Conservation (phyloP, 2,329 filamentous ascomycete genomes). For the Penicillium sp. region DNA sequence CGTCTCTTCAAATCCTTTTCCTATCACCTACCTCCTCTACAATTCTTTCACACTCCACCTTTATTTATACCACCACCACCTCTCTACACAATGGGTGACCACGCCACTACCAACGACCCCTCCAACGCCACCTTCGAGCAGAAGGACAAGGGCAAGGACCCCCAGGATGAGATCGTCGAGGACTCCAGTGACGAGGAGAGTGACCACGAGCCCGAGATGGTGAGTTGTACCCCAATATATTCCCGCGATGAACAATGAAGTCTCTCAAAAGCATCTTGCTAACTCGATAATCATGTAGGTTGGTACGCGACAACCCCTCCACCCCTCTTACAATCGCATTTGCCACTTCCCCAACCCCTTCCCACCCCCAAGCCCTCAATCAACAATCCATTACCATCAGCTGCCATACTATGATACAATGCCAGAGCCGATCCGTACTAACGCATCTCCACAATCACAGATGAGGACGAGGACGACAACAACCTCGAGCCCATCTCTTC, state of each 20-base stretch:
- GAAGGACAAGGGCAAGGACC: conserved; percentile 87
- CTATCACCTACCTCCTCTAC: conserved; percentile 20
- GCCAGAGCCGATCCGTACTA: conserved; percentile 9
- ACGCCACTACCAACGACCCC: conserved; percentile 42
- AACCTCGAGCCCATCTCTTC: conserved; percentile 90
- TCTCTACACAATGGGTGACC: conserved; percentile 40
- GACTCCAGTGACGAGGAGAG: conserved; percentile 74
- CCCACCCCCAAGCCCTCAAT: not conserved
- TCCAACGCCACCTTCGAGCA: conserved; percentile 53
- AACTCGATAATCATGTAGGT: conserved; percentile 19
- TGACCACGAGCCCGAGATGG: conserved; percentile 61
- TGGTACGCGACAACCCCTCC: conserved; percentile 2
- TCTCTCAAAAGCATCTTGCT: not conserved
- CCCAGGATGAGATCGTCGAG: conserved; percentile 59
- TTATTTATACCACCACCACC: conserved; percentile 18
- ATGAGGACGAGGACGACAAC: conserved; percentile 75
- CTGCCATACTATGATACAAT: not conserved
- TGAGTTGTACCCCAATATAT: conserved; percentile 29
- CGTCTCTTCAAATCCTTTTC: conserved; percentile 22
- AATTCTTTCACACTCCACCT: conserved; percentile 17
- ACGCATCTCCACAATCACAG: conserved; percentile 33
- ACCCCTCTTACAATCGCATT: conserved; percentile 3
- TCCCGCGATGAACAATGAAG: not conserved
- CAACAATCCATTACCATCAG: not conserved
- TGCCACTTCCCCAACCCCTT: not conserved